phyloP scores from a whole-genome alignment of 2,329 filamentous ascomycete species.

The Conoideocrella luteorostrata region DNA sequence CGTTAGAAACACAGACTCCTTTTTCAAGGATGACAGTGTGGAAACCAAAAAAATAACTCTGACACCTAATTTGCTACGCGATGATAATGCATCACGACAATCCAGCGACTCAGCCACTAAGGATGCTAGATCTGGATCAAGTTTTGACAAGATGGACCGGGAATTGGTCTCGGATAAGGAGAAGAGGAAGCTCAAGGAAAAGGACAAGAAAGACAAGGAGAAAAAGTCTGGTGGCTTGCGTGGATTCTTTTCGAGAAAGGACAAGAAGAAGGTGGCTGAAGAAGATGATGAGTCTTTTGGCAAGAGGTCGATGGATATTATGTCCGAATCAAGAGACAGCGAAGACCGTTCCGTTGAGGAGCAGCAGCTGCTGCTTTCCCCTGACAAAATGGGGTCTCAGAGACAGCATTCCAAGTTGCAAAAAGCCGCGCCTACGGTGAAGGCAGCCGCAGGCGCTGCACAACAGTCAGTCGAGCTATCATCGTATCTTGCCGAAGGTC shows the following conservation, averaged over 20 bases:
- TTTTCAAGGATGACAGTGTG: conserved; percentile 92
- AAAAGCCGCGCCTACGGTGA: conserved; percentile 50
- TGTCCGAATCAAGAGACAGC: conserved; percentile 36
- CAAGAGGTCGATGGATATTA: conserved; percentile 55
- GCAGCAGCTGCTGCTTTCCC: conserved; percentile 28
- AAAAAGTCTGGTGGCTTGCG: conserved; percentile 52
- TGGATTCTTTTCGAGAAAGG: conserved; percentile 57
- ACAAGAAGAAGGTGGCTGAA: conserved; percentile 50
- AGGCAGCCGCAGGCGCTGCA: conserved; percentile 22
- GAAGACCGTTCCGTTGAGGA: conserved; percentile 36
- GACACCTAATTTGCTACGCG: conserved; percentile 84
- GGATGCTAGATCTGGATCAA: conserved; percentile 53
- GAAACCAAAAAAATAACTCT: conserved; percentile 97
- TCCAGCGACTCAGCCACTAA: conserved; percentile 34
- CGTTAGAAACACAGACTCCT: conserved; percentile 86
- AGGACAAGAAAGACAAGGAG: conserved; percentile 68
- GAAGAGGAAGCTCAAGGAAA: conserved; percentile 68
- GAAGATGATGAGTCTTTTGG: conserved; percentile 56
- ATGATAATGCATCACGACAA: conserved; percentile 61
- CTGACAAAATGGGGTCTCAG: conserved; percentile 39
- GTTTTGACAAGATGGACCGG: conserved; percentile 63
- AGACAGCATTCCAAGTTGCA: conserved; percentile 62
- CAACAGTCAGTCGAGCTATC: conserved; percentile 34
- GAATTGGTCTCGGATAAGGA: conserved; percentile 59
- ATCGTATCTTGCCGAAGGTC: conserved; percentile 36